Percentiles rank a stretch among this genome's conserved stretches.
Evolutionary conservation across 208 protist genomes (phyloP).

Genomic region (Acanthamoeba lenticulata): DNA sequence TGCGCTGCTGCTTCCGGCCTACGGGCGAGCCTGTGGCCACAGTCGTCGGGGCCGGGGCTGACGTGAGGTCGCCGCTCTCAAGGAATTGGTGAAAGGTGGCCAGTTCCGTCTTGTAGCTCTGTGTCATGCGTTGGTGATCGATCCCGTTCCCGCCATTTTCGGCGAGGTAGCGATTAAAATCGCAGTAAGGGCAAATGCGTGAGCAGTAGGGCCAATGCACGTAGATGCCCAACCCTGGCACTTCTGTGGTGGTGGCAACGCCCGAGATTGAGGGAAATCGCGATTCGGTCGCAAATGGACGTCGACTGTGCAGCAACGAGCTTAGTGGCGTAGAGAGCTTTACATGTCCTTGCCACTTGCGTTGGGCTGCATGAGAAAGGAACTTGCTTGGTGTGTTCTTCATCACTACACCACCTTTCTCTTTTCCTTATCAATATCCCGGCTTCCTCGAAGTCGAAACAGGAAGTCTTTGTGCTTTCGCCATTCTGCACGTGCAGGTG

Average conservation of each 20-base stretch:
- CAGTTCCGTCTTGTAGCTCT: not conserved
- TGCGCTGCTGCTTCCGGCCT: not conserved
- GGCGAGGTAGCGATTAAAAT: slow-evolving; percentile 74
- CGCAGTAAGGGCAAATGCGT: slow-evolving; percentile 77
- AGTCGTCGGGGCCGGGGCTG: not conserved
- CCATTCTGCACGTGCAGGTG: no score
- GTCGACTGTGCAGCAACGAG: no score
- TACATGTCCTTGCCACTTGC: no score
- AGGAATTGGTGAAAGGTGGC: not conserved
- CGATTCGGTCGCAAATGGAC: no score
- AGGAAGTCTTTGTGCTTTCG: no score
- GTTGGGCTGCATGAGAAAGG: no score
- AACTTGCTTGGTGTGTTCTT: no score
- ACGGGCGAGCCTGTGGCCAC: not conserved
- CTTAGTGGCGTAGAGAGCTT: no score
- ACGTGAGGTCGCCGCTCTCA: not conserved
- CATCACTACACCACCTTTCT: no score
- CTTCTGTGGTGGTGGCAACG: not conserved
- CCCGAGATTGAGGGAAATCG: no score
- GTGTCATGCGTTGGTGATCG: slow-evolving; percentile 66
- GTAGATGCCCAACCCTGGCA: slow-evolving; percentile 53
- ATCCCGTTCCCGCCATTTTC: slow-evolving; percentile 60
- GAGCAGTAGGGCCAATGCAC: slow-evolving; percentile 78
- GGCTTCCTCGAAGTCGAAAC: no score
- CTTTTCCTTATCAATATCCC: no score